These are phyloP conservation scores for Nicotiana paniculata DNA, from an alignment of 257 asterid genomes.

Conservation along the genomic window DNA sequence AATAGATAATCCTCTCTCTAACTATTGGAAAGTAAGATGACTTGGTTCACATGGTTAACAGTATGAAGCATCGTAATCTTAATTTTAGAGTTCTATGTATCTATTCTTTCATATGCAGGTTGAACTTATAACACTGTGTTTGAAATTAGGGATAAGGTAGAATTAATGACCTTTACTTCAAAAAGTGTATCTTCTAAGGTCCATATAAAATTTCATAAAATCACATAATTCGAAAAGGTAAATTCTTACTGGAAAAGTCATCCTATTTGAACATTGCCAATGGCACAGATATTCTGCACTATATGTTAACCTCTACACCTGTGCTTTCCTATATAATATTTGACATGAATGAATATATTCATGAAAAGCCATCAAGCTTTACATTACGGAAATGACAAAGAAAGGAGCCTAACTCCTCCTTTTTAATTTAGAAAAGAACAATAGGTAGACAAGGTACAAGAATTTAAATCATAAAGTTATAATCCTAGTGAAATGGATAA, in stretches of 20 bases:
- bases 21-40: not conserved
- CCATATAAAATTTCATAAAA: not conserved
- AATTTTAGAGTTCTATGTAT: not conserved
- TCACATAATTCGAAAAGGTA: not conserved
- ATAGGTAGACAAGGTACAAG: not conserved
- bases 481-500: not conserved
- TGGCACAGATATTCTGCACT: not conserved
- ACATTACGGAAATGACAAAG: not conserved
- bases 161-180: not conserved
- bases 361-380: not conserved
- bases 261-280: not conserved
- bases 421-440: not conserved
- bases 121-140: not conserved
- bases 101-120: not conserved
- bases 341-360: not conserved
- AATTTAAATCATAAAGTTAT: not conserved
- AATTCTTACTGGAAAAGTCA: not conserved
- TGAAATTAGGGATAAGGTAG: not conserved
- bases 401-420: not conserved
- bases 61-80: not conserved
- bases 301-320: not conserved
- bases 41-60: not conserved
- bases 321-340: not conserved
- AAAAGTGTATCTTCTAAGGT: not conserved
- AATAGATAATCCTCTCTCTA: no score